Percentiles rank a stretch among this genome's conserved stretches.
Conservation (phyloP, 371 early-diverging fungal genomes). For the Rhizomucor miehei region DNA sequence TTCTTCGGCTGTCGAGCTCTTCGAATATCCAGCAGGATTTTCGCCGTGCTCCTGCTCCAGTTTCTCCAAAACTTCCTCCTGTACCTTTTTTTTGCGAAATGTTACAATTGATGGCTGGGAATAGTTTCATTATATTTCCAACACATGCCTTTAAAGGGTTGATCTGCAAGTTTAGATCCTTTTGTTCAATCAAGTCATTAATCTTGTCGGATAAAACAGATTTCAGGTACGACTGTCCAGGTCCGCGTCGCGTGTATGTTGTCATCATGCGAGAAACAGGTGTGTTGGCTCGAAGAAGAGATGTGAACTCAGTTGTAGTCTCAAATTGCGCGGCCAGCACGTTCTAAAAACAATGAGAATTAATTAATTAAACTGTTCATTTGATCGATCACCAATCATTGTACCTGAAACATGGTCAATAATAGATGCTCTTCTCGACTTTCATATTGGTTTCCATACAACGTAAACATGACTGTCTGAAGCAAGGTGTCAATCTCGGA, state of each 20-base stretch:
- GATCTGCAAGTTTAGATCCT: constrained; percentile 77
- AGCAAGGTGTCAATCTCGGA: constrained; percentile 90
- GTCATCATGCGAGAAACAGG: constrained; percentile 97
- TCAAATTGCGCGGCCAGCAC: constrained; percentile 91
- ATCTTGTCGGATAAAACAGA: constrained; percentile 82
- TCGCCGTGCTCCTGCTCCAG: constrained; percentile 55
- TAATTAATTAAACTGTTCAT: background rate
- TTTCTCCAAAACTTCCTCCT: constrained; percentile 79
- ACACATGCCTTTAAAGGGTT: constrained; percentile 71
- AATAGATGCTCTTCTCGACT: constrained; percentile 92
- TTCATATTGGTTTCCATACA: constrained; percentile 96
- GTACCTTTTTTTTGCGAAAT: constrained; percentile 45
- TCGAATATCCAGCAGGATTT: constrained; percentile 54
- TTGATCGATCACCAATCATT: background rate
- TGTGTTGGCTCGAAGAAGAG: constrained; percentile 89
- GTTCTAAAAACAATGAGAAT: constrained; percentile 41
- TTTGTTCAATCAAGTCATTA: constrained; percentile 46
- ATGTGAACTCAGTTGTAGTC: constrained; percentile 81
- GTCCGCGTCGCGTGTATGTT: constrained; percentile 91
- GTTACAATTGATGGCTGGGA: background rate
- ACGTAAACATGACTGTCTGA: constrained; percentile 94
- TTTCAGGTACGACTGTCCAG: constrained; percentile 92
- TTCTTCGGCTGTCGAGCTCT: constrained; percentile 69
- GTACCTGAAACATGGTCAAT: constrained; percentile 93
- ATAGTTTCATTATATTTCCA: background rate